Evolutionary conservation across 2,329 filamentous ascomycete genomes (phyloP), one percentile per base, ranked within the genome.

Genomic region (Cordyceps javanica): DNA sequence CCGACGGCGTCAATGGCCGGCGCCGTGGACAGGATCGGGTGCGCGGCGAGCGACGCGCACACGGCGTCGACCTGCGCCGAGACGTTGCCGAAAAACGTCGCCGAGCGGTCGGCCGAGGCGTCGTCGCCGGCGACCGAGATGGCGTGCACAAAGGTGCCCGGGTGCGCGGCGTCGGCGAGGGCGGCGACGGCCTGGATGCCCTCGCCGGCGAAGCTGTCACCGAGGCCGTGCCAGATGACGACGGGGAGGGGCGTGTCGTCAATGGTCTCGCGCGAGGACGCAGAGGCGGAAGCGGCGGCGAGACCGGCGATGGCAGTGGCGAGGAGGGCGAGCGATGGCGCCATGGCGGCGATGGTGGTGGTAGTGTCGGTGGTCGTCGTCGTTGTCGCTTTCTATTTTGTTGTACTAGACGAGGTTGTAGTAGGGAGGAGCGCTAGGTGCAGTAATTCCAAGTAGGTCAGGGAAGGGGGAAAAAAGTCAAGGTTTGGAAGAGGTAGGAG

Each of bases 71-170:
- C 71, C 73, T 97, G 93, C 51, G 81, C 77, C 2, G 88, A 92
- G 5, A 97, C 76, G 73, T 97, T 96, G 70, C 94, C 94, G 67
- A 95, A 84, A 79, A 96, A 99, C 62, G 90, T 93, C 30, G 90
- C 89, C 57, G 83, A 84, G 50, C 89, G 87, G 78, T 99, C 94
- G 63, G 76, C 77, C 61, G 74, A 77, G 54, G 84, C 77, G 66
- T 86, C 82, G 64, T 83, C 78, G 44, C 83, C 80, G 70, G 81
- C 85, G 19, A 97, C 77, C 14, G 84, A 84, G 68, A 97, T 83
- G 63, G 87, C 82, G 77, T 97, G 88, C 23, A 94, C 86, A 66
- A 90, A 86, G 16, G 91, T 97, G 60, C 90, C 91, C 0, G 91
- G 91, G 72, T 96, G 84, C 58, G 85, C 77, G 51, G 82, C 72